Conservation (phyloP, 192 early-diverging fungal genomes). For the Cladochytrium replicatum region DNA sequence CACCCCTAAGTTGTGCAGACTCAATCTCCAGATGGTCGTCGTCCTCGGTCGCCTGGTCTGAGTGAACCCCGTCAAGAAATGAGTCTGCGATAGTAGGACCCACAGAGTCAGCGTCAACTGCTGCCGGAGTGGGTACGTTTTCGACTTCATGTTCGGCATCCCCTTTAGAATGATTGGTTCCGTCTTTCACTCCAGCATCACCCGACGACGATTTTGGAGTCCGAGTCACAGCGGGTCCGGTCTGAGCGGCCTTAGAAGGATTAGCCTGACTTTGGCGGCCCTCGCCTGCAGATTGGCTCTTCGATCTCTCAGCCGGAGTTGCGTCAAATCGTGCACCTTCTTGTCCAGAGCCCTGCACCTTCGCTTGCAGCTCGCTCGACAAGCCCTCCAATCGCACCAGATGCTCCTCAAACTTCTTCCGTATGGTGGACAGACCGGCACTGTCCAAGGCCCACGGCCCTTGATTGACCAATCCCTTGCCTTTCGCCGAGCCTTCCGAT, state of each 20-base stretch:
- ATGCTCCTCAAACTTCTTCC: constrained; percentile 14
- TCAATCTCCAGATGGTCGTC: constrained; percentile 1
- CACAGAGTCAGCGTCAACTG: constrained; percentile 14
- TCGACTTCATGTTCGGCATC: constrained; percentile 16
- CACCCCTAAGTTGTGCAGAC: neutral
- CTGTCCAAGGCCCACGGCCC: neutral
- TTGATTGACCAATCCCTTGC: constrained; percentile 5
- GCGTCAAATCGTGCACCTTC: constrained; percentile 6
- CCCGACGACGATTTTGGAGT: no score
- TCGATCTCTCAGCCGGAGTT: no score
- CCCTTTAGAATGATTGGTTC: constrained; percentile 15
- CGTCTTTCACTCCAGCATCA: no score
- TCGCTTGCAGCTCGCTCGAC: neutral
- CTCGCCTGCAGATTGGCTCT: no score
- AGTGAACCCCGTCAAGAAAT: constrained; percentile 20
- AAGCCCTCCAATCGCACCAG: constrained; percentile 13
- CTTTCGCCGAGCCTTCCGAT: constrained; percentile 2
- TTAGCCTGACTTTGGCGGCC: no score
- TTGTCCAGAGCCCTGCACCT: constrained; percentile 7
- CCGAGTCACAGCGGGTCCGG: no score
- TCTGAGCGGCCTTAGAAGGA: no score
- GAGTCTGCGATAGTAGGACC: constrained; percentile 13
- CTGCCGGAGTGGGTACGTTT: no score
- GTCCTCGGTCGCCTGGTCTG: constrained; percentile 13
- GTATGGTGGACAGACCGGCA: neutral